Evolutionary conservation across 169 alveolate genomes (phyloP), one percentile per base, ranked within the genome.

Genomic region (Babesia sp.): DNA sequence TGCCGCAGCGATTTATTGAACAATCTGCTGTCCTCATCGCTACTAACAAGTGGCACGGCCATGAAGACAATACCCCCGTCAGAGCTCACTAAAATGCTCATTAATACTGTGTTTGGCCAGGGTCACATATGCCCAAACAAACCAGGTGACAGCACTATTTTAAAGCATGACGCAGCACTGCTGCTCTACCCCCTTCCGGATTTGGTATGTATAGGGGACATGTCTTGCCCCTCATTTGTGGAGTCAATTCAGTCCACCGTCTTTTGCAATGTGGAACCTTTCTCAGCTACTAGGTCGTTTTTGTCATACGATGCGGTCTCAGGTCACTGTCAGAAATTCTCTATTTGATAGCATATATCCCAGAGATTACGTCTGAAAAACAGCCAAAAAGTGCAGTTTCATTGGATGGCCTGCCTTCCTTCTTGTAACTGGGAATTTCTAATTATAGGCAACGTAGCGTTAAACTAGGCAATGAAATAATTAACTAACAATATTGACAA

Each of bases 81-180:
- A 20, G 83, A 59, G 63, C 79, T 71, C 66, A 63, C 57, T 72
- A 78, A 48, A 24, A 80, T 58, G 90, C 20, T 87, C 60, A 37
- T 75, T 51, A 37, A 64, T 39, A 80, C 84, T 3, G n/a, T 87
- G 6, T 53, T 83, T 39, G 93, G 93, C 16, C 93, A 87, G 33
- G 84, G 91, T 22, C 93, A 87, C 48, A 46, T 87, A 12, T 87
- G 69, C 44, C 93, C 93, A 29, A 87, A 72, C 63, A 79, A 80
- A n/a, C 91, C 86, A 45, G 91, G 90, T 26, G 59, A 28, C 20
- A 24, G 80, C 48, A 83, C 85, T 33, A 34, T 87, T 37, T 64
- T 80, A 36, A 59, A 78, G 46, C 84, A 83, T 51, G 90, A 86
- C 55, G 61, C 91, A 2, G 67, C 84, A 29, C 67, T 83, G n/a